Conservation (phyloP, 805 yeast genomes). For the Candida ipomoeae region DNA sequence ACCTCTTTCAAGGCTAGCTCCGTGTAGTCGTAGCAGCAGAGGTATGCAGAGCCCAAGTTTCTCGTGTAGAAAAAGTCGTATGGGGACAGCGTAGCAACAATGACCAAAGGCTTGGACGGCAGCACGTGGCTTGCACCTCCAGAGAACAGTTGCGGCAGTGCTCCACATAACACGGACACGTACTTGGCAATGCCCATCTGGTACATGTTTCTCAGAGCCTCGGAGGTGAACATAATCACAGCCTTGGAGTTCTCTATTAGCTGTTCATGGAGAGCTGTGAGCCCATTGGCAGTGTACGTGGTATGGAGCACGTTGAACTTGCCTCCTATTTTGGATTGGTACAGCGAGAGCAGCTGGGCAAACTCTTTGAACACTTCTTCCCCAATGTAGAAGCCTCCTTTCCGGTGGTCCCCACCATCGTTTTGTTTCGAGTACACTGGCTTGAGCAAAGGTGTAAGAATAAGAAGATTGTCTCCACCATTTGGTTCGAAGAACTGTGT, state of each 20-base stretch:
- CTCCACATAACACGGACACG: conserved; percentile 51
- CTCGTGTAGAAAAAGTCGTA: conserved; percentile 56
- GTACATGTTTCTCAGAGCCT: conserved; percentile 56
- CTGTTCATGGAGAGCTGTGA: conserved; percentile 52
- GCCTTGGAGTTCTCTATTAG: conserved; percentile 49
- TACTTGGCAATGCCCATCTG: conserved; percentile 60
- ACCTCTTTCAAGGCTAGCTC: conserved; percentile 45
- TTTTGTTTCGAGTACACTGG: conserved; percentile 28
- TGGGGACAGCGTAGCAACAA: conserved; percentile 60
- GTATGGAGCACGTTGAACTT: conserved; percentile 51
- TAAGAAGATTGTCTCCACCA: conserved; percentile 26
- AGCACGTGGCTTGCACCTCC: conserved; percentile 22
- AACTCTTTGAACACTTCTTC: conserved; percentile 52
- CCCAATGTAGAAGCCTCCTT: conserved; percentile 32
- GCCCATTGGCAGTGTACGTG: conserved; percentile 54
- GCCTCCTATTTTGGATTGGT: conserved; percentile 24
- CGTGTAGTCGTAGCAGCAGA: conserved; percentile 61
- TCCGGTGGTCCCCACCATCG: conserved; percentile 7
- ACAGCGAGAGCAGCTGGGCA: conserved; percentile 41
- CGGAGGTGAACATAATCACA: conserved; percentile 52
- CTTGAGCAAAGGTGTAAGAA: conserved; percentile 36
- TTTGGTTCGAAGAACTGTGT: conserved; percentile 32
- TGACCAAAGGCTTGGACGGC: conserved; percentile 47
- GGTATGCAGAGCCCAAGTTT: conserved; percentile 51
- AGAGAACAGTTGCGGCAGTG: conserved; percentile 27